These are phyloP conservation scores for Rhizopus stolonifer DNA, from an alignment of 371 early-diverging fungal genomes.

Conservation along the genomic window DNA sequence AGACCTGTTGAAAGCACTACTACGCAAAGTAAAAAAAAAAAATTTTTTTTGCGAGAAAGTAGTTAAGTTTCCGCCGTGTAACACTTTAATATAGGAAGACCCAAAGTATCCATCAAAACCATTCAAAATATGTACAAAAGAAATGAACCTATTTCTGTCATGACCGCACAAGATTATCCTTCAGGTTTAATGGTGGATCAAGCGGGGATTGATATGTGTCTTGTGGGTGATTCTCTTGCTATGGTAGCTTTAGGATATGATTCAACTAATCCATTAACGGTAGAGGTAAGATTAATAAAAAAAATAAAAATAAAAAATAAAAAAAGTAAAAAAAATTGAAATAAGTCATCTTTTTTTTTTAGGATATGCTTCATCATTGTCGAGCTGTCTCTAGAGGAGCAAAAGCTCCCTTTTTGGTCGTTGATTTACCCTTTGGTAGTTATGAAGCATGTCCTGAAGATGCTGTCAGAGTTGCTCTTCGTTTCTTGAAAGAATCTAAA, in stretches of 20 bases:
- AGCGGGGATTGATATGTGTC: constrained; percentile 79
- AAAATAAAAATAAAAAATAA: neutral
- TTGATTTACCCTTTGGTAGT: constrained; percentile 92
- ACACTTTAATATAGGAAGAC: constrained; percentile 35
- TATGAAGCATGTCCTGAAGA: constrained; percentile 77
- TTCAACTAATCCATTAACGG: constrained; percentile 81
- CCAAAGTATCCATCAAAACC: constrained; percentile 84
- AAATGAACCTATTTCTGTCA: constrained; percentile 76
- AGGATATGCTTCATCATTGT: constrained; percentile 96
- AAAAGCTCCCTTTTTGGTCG: constrained; percentile 75
- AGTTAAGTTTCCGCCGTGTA: constrained; percentile 7
- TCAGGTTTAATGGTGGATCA: constrained; percentile 82
- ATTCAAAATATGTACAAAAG: constrained; percentile 71
- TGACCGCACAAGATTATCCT: constrained; percentile 92
- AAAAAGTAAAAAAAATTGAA: neutral
- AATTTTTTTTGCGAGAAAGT: constrained; percentile 1
- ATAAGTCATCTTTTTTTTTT: too few species aligned
- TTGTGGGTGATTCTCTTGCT: constrained; percentile 95
- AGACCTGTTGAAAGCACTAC: constrained; percentile 20
- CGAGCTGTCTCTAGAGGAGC: constrained; percentile 85
- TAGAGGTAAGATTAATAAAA: constrained; percentile 60
- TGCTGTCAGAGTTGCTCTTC: constrained; percentile 76
- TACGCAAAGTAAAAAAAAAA: constrained; percentile 11
- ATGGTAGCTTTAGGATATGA: constrained; percentile 94
- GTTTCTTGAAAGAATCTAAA: constrained; percentile 84